Evolutionary conservation across 1,139 yeast genomes (phyloP).

Genomic region (Sugiyamaella sp.): DNA sequence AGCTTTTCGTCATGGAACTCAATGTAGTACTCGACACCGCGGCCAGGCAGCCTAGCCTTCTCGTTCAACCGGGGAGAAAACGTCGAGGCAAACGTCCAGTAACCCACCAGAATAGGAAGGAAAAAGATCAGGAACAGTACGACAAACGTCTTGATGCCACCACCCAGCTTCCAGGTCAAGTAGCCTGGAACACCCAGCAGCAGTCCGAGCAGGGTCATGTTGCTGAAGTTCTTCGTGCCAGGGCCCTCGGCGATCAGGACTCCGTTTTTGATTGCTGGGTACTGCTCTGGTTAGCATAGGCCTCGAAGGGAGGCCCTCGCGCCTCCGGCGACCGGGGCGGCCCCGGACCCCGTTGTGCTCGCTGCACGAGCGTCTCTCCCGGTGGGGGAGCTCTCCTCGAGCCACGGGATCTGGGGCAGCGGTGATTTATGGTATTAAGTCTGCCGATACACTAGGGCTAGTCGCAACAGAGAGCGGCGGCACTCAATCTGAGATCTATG

Average conservation of each 20-base stretch:
- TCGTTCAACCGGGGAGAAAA: constrained; percentile 82
- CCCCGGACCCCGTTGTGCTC: constrained; percentile 9
- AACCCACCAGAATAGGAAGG: constrained; percentile 75
- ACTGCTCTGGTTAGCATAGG: constrained; percentile 29
- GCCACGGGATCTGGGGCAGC: constrained; percentile 5
- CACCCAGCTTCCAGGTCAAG: constrained; percentile 66
- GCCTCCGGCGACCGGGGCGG: constrained; percentile 14
- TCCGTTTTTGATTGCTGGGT: constrained; percentile 80
- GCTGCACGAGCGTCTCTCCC: constrained; percentile 6
- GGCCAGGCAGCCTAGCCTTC: constrained; percentile 73
- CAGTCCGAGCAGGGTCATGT: constrained; percentile 55
- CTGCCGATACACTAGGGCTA: too few relatives aligned
- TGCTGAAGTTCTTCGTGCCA: constrained; percentile 75
- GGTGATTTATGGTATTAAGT: too few relatives aligned
- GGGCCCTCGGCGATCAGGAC: constrained; percentile 94
- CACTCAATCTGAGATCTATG: too few relatives aligned
- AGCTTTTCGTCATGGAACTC: constrained; percentile 80
- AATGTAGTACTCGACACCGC: constrained; percentile 76
- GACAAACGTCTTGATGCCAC: constrained; percentile 69
- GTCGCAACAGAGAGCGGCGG: too few relatives aligned
- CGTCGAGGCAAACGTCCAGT: constrained; percentile 78
- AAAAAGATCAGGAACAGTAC: constrained; percentile 55
- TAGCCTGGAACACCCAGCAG: constrained; percentile 66
- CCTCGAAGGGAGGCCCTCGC: constrained; percentile 4
- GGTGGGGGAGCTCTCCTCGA: too few relatives aligned